phyloP scores from a whole-genome alignment of 2,329 filamentous ascomycete genomes.

The Nectriaceae sp. region DNA sequence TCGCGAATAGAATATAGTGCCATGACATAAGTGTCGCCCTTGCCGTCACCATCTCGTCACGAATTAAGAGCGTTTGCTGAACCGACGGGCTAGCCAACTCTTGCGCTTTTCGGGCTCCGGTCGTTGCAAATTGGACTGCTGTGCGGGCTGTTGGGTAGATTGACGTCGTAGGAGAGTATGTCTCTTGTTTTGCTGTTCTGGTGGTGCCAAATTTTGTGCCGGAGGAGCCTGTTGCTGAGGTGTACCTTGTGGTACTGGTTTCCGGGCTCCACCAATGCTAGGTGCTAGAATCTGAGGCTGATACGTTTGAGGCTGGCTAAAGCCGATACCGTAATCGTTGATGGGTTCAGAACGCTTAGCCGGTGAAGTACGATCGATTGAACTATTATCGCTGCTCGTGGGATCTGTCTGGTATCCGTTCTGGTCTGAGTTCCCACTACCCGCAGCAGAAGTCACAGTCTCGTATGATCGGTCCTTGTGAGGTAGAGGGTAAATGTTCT shows the following conservation, averaged over 20 bases:
- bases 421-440: conserved; percentile 73
- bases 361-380: conserved; percentile 71
- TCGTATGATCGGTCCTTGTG: conserved; percentile 82
- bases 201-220: conserved; percentile 15
- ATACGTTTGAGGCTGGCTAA: conserved; percentile 45
- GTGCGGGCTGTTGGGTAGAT: conserved; percentile 24
- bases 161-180: conserved; percentile 30
- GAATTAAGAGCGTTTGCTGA: conserved; percentile 60
- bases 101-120: conserved; percentile 69
- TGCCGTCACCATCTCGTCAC: conserved; percentile 1
- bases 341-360: conserved; percentile 54
- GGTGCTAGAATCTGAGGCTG: conserved; percentile 43
- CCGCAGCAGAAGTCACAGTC: conserved; percentile 77
- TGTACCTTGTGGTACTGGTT: conserved; percentile 27
- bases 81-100: conserved; percentile 84
- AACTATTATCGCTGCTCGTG: conserved; percentile 87
- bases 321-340: conserved; percentile 67
- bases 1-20: background rate
- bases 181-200: conserved; percentile 31
- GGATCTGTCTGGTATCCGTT: conserved; percentile 84
- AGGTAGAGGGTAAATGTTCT: conserved; percentile 53
- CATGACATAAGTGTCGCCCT: background rate
- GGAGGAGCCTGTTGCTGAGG: conserved; percentile 23
- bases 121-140: conserved; percentile 30
- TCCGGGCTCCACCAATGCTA: conserved; percentile 27